Percentiles rank a stretch among this genome's conserved stretches.
Evolutionary conservation across 306 rosid species (phyloP).

Genomic region (Malus orientalis): DNA sequence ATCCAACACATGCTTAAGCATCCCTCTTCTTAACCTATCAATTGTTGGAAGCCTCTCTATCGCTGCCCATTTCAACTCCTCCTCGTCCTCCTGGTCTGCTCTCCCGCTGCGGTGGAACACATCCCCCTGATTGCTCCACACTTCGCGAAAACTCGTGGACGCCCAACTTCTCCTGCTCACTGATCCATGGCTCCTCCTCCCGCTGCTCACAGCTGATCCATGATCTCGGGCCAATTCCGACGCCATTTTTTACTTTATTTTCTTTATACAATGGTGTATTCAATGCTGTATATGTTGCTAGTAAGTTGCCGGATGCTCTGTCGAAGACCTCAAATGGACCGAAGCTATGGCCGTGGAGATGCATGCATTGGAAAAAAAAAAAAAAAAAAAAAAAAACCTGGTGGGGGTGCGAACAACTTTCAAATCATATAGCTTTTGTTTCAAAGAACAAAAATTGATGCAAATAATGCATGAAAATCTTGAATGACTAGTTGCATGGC

Average conservation of each 20-base stretch:
- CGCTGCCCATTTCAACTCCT: conserved; percentile 60
- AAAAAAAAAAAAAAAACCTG: too few species aligned
- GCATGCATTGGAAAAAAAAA: too few species aligned
- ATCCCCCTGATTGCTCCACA: neutral
- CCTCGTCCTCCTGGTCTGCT: conserved; percentile 34
- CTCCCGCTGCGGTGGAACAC: conserved; percentile 15
- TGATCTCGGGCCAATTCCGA: conserved; percentile 18
- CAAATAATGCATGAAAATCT: too few species aligned
- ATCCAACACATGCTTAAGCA: conserved; percentile 31
- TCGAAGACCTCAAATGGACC: too few species aligned
- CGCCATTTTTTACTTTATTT: neutral
- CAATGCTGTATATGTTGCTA: too few species aligned
- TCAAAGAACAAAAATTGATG: too few species aligned
- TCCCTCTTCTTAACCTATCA: conserved; percentile 48
- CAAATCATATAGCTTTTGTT: too few species aligned
- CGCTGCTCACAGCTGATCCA: conserved; percentile 26
- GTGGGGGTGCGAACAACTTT: too few species aligned
- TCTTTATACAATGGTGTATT: too few species aligned
- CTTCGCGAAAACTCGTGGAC: conserved; percentile 2
- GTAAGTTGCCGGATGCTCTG: too few species aligned
- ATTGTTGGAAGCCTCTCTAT: conserved; percentile 59
- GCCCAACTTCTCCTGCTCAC: conserved; percentile 40
- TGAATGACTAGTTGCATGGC: too few species aligned
- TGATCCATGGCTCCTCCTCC: conserved; percentile 34
- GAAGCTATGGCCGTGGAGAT: too few species aligned